Conservation (phyloP, 2,329 filamentous ascomycete species). For the Calonectria honghensis region DNA sequence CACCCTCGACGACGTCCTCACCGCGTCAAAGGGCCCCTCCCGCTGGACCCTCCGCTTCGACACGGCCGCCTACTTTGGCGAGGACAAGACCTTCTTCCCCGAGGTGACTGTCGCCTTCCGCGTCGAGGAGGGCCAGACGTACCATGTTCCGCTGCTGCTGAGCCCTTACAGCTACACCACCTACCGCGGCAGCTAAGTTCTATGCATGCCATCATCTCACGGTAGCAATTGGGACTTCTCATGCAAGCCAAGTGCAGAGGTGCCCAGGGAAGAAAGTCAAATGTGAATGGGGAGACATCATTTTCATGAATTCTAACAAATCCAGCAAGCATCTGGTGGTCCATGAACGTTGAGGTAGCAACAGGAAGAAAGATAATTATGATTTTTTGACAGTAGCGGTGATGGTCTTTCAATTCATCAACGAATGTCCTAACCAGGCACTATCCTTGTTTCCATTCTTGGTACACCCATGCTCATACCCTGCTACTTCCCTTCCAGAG, state of each 20-base stretch:
- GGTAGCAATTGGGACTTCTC: background rate
- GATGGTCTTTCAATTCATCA: constrained; percentile 50
- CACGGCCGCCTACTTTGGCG: constrained; percentile 82
- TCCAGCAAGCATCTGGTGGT: background rate
- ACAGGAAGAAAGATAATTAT: constrained; percentile 30
- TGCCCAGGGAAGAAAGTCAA: background rate
- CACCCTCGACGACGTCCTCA: constrained; percentile 74
- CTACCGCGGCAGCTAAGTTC: constrained; percentile 82
- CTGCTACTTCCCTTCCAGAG: constrained; percentile 50
- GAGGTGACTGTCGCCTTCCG: constrained; percentile 74
- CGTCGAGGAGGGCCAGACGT: constrained; percentile 77
- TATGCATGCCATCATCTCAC: background rate
- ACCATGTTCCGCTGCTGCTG: constrained; percentile 86
- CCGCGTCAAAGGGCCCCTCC: constrained; percentile 65
- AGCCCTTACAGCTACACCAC: constrained; percentile 89
- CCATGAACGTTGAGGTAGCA: constrained; percentile 32
- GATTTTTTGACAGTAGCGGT: constrained; percentile 47
- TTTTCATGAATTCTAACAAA: constrained; percentile 14
- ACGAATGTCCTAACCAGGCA: constrained; percentile 45
- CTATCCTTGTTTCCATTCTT: constrained; percentile 39
- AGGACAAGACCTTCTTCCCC: constrained; percentile 77
- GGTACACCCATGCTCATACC: constrained; percentile 35
- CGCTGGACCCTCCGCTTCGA: constrained; percentile 84
- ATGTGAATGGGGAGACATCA: background rate
- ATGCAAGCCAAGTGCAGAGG: too few relatives aligned